Evolutionary conservation across 2,329 filamentous ascomycete species (phyloP).

Genomic region (Colletotrichum incanum): DNA sequence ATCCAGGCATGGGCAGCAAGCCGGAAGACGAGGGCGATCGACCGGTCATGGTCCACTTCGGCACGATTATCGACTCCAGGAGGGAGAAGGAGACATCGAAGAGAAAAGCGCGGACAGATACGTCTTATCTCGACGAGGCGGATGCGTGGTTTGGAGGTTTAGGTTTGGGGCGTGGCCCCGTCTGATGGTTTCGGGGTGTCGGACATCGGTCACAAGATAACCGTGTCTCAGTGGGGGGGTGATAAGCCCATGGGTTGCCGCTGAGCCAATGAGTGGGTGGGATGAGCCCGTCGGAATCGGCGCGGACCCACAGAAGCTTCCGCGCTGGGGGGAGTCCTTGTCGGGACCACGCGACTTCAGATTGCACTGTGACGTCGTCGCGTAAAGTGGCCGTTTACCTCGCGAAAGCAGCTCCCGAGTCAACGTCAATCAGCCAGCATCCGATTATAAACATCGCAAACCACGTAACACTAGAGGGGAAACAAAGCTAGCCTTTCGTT

Average conservation of each 20-base stretch:
- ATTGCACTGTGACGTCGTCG: conserved; percentile 36
- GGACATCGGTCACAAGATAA: conserved; percentile 39
- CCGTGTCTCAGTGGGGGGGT: conserved; percentile 19
- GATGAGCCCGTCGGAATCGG: conserved; percentile 2
- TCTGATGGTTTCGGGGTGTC: conserved; percentile 15
- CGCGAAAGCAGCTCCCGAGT: background rate
- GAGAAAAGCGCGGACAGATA: background rate
- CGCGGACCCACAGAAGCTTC: background rate
- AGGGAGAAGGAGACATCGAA: conserved; percentile 31
- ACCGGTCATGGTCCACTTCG: conserved; percentile 52
- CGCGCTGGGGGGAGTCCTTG: conserved; percentile 16
- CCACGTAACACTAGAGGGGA: background rate
- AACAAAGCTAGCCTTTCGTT: background rate
- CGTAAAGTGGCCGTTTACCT: background rate
- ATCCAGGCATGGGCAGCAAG: conserved; percentile 71
- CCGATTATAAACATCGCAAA: background rate
- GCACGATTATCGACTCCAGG: conserved; percentile 9
- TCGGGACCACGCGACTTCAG: conserved; percentile 26
- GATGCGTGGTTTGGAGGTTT: background rate
- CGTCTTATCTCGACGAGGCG: conserved; percentile 14
- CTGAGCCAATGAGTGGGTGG: background rate
- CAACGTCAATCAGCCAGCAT: background rate
- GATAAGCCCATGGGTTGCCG: background rate
- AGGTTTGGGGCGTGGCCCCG: conserved; percentile 3
- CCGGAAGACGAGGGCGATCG: conserved; percentile 60